These are phyloP conservation scores for Diplodia mutila DNA, from an alignment of 2,329 filamentous ascomycete genomes.

Conservation along the genomic window DNA sequence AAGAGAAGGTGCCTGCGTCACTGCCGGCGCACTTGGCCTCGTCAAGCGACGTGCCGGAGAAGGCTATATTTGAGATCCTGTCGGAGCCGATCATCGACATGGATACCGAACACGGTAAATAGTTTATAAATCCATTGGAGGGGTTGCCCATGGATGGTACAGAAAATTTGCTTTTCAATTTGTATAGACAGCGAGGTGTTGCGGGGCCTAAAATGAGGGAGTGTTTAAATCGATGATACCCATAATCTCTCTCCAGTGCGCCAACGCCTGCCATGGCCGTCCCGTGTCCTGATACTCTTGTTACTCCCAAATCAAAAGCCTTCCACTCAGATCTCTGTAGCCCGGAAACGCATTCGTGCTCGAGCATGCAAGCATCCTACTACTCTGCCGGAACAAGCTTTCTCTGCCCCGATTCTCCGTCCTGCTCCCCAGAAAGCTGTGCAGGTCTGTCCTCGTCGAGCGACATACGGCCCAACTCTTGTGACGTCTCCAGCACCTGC, in stretches of 20 bases:
- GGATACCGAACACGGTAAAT: slow-evolving; percentile 31
- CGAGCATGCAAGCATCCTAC: background rate
- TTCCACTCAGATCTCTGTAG: background rate
- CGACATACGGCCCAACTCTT: slow-evolving; percentile 18
- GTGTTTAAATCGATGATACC: background rate
- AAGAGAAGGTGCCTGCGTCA: slow-evolving; percentile 29
- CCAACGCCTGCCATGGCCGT: background rate
- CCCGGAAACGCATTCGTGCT: background rate
- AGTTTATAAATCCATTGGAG: background rate
- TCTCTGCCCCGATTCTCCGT: background rate
- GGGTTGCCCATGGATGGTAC: background rate
- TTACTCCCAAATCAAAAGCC: background rate
- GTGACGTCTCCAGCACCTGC: slow-evolving; percentile 12
- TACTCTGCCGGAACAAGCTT: background rate
- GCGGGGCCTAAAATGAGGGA: background rate
- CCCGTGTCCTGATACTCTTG: background rate
- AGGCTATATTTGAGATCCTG: slow-evolving; percentile 51
- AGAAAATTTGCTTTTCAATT: background rate
- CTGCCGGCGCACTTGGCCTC: slow-evolving; percentile 33
- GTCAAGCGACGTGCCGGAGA: slow-evolving; percentile 35
- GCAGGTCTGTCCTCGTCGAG: slow-evolving; percentile 11
- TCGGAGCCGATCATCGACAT: slow-evolving; percentile 47
- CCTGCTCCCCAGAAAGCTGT: background rate
- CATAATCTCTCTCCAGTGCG: background rate
- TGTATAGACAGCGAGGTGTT: background rate